These are phyloP conservation scores for Populus ilicifolia DNA, from an alignment of 345 rosid species.

Conservation along the genomic window DNA sequence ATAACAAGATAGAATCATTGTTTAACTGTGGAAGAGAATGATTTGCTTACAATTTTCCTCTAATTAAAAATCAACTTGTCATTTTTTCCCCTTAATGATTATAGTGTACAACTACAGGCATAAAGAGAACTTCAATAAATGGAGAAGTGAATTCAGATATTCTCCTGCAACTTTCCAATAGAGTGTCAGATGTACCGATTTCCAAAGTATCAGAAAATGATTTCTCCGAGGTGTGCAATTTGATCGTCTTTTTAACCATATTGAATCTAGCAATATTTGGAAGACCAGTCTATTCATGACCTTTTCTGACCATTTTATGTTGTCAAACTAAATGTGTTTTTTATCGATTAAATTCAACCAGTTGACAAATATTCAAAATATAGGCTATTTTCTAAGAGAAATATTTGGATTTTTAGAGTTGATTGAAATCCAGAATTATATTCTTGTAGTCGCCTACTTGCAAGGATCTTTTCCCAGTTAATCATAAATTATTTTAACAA, in stretches of 20 bases:
- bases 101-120: slow-evolving; percentile 25
- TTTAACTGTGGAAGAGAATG: too few species aligned
- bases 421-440: neutral
- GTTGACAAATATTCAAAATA: neutral
- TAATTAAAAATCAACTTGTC: neutral
- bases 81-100: neutral
- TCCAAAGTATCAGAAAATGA: slow-evolving; percentile 42
- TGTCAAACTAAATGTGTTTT: neutral
- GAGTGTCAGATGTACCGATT: slow-evolving; percentile 31
- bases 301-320: neutral
- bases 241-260: neutral
- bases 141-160: slow-evolving; percentile 21
- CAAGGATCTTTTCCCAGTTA: neutral
- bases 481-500: neutral
- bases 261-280: neutral
- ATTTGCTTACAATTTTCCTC: neutral
- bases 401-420: neutral
- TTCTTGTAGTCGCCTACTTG: neutral
- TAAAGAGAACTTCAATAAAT: slow-evolving; percentile 26
- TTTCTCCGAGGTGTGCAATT: slow-evolving; percentile 39
- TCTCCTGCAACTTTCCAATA: slow-evolving; percentile 37
- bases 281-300: neutral
- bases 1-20: neutral
- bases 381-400: neutral
- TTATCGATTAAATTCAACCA: neutral